These are phyloP conservation scores for Dipodascopsis uninucleata DNA, from an alignment of 805 yeast genomes.

Conservation along the genomic window DNA sequence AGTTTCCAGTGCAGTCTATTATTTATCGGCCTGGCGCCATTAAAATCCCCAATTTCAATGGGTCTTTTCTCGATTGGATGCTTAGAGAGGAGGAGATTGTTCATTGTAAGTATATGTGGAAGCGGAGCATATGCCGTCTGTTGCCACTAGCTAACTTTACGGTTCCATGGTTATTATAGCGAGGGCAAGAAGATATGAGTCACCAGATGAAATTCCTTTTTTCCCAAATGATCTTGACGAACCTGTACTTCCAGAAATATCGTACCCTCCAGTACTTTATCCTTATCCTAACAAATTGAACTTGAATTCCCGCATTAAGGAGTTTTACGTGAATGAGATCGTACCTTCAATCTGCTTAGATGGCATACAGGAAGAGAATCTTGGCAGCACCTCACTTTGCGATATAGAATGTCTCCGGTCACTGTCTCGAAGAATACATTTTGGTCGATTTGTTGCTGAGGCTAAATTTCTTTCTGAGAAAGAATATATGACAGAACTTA, in stretches of 20 bases:
- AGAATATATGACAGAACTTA: conserved; percentile 60
- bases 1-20: conserved; percentile 69
- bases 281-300: conserved; percentile 68
- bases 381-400: conserved; percentile 78
- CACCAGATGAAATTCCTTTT: conserved; percentile 92
- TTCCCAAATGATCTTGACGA: conserved; percentile 63
- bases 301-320: conserved; percentile 65
- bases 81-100: conserved; percentile 67
- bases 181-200: conserved; percentile 82
- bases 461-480: conserved; percentile 75
- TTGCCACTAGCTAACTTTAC: neutral
- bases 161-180: conserved; percentile 35
- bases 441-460: conserved; percentile 88
- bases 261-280: conserved; percentile 78
- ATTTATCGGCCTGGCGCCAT: conserved; percentile 60
- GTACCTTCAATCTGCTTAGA: conserved; percentile 48
- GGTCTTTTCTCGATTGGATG: conserved; percentile 85
- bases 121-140: neutral
- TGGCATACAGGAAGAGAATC: conserved; percentile 72
- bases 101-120: conserved; percentile 41
- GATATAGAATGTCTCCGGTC: conserved; percentile 89
- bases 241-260: conserved; percentile 73
- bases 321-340: conserved; percentile 65
- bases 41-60: conserved; percentile 63
- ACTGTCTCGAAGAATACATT: conserved; percentile 86